A percentile compares a stretch with the other conserved stretches of the same genome.
These are phyloP conservation scores for Eucalyptus microcorys DNA, from an alignment of 345 rosid genomes.

Conservation along the genomic window DNA sequence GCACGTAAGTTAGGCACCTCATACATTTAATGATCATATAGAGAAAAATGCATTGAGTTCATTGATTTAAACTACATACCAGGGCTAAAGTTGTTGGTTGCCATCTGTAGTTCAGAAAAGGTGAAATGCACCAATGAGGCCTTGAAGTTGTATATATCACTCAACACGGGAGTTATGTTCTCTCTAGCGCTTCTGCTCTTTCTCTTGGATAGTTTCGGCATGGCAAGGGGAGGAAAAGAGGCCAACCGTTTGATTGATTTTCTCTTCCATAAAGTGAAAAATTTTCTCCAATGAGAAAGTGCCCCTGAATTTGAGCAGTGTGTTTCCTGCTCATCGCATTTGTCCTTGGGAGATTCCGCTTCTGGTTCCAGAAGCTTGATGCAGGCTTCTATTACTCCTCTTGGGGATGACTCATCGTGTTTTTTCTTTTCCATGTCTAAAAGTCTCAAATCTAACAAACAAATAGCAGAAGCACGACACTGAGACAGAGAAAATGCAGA, in stretches of 20 bases:
- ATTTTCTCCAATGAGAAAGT: slow-evolving; percentile 49
- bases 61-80: slow-evolving; percentile 5
- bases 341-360: neutral
- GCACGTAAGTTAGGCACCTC: neutral
- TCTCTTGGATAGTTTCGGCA: slow-evolving; percentile 14
- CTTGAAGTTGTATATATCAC: slow-evolving; percentile 46
- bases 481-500: neutral
- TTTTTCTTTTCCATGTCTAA: slow-evolving; percentile 29
- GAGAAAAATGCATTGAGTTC: neutral
- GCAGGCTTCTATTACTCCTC: slow-evolving; percentile 60
- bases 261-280: slow-evolving; percentile 59
- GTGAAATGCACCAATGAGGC: slow-evolving; percentile 50
- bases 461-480: neutral
- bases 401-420: slow-evolving; percentile 40
- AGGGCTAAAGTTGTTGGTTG: slow-evolving; percentile 56
- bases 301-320: slow-evolving; percentile 14
- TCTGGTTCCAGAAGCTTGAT: slow-evolving; percentile 7
- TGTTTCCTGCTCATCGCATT: neutral
- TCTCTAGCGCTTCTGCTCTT: slow-evolving; percentile 29
- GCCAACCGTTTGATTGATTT: slow-evolving; percentile 36
- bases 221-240: slow-evolving; percentile 30
- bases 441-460: slow-evolving; percentile 33
- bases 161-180: slow-evolving; percentile 14
- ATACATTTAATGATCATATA: neutral
- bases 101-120: slow-evolving; percentile 42